Base-by-base conservation (phyloP, 2,329 filamentous ascomycete species). In the Talaromyces marneffei region DNA sequence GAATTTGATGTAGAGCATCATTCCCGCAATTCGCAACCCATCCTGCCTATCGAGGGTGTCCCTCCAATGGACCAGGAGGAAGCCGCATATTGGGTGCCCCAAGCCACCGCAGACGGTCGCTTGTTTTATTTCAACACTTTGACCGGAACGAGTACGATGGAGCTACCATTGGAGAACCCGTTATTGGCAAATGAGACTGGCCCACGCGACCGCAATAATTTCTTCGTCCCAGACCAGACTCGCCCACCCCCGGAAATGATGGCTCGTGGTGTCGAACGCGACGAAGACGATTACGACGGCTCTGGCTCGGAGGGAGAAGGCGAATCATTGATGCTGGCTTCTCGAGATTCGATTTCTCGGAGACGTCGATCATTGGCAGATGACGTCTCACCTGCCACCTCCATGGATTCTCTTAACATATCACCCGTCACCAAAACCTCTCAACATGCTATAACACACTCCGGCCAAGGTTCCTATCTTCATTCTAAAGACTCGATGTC, bases 111-210 rank as follows among this genome's bases (percentile, higher is more conserved):
- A 1, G 92, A 97, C 73, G 94, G 94, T 59, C 85, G 92, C 61
- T 78, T 99, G 25, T 99, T 95, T 77, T 99, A 97, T 78, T 97
- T 96, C 82, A 99, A 99, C 75, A 97, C 93, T 65, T 87, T 97
- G 79, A 99, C 94, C 0, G 92, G 93, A 60, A 91, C 95, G 70
- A 95, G 90, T 71, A 95, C 90, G 65, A 94, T 92, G 85, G 94
- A 99, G 73, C 80, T 99, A 63, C 94, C 94, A 1, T 82, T 99
- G 27, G 94, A 99, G 74, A 93, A 93, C 16, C 92, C 94, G 1
- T 87, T 86, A 0, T 91, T 89, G 6, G 77, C 85, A 18, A 88
- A 86, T 65, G 94, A 99, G 76, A 89, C 84, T 60, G 93, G 93
- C 1, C 94, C 94, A 2, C 85, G 89, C 67, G 92, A 97, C 75